Conservation (phyloP, 306 rosid genomes). For the Quercus berberidifolia region DNA sequence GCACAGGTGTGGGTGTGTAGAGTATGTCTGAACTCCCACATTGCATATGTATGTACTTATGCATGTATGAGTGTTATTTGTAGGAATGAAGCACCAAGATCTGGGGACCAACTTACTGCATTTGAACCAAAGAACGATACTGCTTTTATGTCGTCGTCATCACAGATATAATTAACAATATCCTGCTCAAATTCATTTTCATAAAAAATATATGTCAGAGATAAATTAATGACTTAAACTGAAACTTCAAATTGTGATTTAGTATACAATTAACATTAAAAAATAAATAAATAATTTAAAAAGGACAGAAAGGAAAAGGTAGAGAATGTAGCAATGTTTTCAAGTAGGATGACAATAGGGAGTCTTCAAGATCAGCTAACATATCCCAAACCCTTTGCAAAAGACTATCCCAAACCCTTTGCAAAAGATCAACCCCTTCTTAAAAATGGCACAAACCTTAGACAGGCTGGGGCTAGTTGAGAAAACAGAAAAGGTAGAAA, state of each 20-base stretch:
- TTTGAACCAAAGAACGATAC: slow-evolving; percentile 54
- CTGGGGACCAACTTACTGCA: slow-evolving; percentile 44
- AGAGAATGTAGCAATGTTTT: background rate
- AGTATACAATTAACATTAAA: background rate
- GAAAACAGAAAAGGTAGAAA: background rate
- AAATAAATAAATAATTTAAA: background rate
- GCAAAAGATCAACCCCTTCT: background rate
- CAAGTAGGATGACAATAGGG: background rate
- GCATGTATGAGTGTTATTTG: background rate
- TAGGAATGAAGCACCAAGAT: slow-evolving; percentile 2
- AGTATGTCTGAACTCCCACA: slow-evolving; percentile 4
- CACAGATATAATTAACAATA: slow-evolving; percentile 51
- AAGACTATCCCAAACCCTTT: background rate
- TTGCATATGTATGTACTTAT: background rate
- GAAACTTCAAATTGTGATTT: background rate
- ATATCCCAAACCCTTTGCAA: background rate
- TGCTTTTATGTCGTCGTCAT: slow-evolving; percentile 68
- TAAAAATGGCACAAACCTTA: background rate
- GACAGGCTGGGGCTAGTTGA: background rate
- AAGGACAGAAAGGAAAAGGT: background rate
- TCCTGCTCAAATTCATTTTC: slow-evolving; percentile 43
- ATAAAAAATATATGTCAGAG: slow-evolving; percentile 12
- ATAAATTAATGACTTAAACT: slow-evolving; percentile 10
- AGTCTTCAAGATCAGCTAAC: background rate
- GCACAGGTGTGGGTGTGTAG: background rate